These are phyloP conservation scores for Fraxinus nigra DNA, from an alignment of 305 asterid genomes.

Conservation along the genomic window DNA sequence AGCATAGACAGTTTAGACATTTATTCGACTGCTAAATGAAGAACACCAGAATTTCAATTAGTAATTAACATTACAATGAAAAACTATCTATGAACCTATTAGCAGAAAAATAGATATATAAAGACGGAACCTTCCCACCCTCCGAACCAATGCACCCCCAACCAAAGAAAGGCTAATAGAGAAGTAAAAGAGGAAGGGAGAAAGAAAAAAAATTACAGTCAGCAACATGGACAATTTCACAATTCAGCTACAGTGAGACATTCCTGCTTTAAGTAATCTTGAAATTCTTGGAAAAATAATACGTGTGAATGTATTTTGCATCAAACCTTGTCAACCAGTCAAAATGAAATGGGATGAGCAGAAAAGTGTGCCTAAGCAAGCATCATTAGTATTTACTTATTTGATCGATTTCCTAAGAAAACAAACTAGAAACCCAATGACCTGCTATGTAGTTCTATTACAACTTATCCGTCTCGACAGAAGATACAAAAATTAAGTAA, in stretches of 20 bases:
- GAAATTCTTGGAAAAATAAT: background rate
- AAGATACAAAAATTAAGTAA: too few species aligned
- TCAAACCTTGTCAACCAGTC: background rate
- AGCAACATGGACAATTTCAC: background rate
- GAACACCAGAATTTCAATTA: background rate
- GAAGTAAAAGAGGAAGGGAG: background rate
- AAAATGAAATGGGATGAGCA: background rate
- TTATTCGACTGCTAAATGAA: background rate
- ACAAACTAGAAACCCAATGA: background rate
- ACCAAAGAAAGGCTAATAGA: background rate
- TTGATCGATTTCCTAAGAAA: background rate
- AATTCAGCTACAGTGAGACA: background rate
- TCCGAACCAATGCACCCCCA: background rate
- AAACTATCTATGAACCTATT: background rate
- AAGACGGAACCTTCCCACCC: background rate
- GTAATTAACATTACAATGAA: background rate
- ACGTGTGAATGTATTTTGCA: background rate
- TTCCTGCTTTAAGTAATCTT: background rate
- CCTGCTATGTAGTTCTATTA: background rate
- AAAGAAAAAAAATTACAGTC: background rate
- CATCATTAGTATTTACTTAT: background rate
- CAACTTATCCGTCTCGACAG: too few species aligned
- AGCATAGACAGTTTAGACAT: background rate
- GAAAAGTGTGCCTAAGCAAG: background rate
- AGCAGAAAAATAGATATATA: background rate